Percentiles rank a stretch among this genome's conserved stretches.
phyloP scores from a whole-genome alignment of 345 rosid species.

The Erodium maritimum region DNA sequence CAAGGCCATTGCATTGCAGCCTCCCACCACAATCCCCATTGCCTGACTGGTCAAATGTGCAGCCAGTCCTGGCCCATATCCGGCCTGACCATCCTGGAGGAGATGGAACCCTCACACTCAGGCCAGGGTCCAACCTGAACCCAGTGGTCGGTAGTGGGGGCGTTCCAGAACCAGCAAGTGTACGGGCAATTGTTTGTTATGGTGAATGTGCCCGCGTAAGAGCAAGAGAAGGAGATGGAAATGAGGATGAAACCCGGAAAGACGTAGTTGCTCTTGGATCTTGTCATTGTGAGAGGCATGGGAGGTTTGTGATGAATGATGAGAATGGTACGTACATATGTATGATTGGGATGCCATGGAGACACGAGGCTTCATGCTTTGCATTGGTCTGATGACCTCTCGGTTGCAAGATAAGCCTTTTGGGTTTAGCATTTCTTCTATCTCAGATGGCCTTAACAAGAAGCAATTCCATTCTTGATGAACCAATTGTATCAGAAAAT shows the following conservation, averaged over 20 bases:
- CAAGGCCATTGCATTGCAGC: constrained; percentile 62
- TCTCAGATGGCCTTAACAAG: constrained; percentile 23
- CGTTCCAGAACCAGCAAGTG: constrained; percentile 69
- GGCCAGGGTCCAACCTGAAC: constrained; percentile 52
- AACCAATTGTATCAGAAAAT: too few species aligned
- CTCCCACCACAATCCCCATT: constrained; percentile 71
- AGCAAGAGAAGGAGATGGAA: constrained; percentile 18
- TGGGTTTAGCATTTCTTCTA: constrained; percentile 47
- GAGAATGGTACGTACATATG: not conserved
- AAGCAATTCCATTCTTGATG: constrained; percentile 64
- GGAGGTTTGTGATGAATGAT: not conserved
- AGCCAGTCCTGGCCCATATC: constrained; percentile 84
- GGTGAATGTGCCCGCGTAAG: constrained; percentile 41
- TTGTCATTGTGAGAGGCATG: not conserved
- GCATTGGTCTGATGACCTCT: constrained; percentile 30
- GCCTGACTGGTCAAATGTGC: constrained; percentile 53
- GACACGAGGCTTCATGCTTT: constrained; percentile 27
- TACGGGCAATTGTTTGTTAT: constrained; percentile 66
- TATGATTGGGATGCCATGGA: constrained; percentile 1
- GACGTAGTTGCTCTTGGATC: not conserved
- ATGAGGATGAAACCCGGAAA: constrained; percentile 15
- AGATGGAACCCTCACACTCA: constrained; percentile 37
- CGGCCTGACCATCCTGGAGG: constrained; percentile 83
- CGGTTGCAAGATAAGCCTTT: constrained; percentile 35
- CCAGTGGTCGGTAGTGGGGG: constrained; percentile 62